A percentile compares a stretch with the other conserved stretches of the same genome.
These are phyloP conservation scores for Scorias spongiosa DNA, from an alignment of 2,329 filamentous ascomycete genomes.

Conservation along the genomic window DNA sequence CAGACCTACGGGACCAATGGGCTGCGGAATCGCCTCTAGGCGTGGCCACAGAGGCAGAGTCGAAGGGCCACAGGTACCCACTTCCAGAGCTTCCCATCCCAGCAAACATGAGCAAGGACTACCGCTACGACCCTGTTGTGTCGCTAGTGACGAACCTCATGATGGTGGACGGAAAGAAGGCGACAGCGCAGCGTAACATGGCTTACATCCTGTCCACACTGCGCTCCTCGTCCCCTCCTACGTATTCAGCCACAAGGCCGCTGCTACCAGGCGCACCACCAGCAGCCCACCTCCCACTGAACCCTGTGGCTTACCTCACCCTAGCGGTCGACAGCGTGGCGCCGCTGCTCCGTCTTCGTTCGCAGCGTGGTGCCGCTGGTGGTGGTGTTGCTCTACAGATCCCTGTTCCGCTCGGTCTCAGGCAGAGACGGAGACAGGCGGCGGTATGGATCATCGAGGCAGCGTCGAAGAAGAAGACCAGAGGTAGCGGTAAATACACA, in stretches of 20 bases:
- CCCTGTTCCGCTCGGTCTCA: conserved; percentile 57
- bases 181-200: conserved; percentile 85
- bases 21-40: conserved; percentile 6
- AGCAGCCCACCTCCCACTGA: conserved; percentile 64
- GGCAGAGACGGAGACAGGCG: conserved; percentile 63
- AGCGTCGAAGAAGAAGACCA: conserved; percentile 62
- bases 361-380: conserved; percentile 63
- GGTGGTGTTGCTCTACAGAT: conserved; percentile 75
- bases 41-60: conserved; percentile 7
- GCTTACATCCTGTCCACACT: conserved; percentile 66
- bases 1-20: conserved; percentile 12
- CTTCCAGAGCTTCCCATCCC: conserved; percentile 54
- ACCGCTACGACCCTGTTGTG: conserved; percentile 74
- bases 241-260: conserved; percentile 52
- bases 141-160: conserved; percentile 78
- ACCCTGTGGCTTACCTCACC: conserved; percentile 79
- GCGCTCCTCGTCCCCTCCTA: conserved; percentile 68
- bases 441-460: conserved; percentile 80
- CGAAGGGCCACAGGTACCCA: conserved; percentile 59
- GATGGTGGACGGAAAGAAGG: conserved; percentile 85
- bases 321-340: conserved; percentile 86
- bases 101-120: conserved; percentile 49
- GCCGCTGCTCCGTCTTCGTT: conserved; percentile 67
- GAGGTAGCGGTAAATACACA: conserved; percentile 53
- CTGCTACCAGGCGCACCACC: conserved; percentile 64